Conservation (phyloP, 352 stramenopile species). For the Pythium diclinum region DNA sequence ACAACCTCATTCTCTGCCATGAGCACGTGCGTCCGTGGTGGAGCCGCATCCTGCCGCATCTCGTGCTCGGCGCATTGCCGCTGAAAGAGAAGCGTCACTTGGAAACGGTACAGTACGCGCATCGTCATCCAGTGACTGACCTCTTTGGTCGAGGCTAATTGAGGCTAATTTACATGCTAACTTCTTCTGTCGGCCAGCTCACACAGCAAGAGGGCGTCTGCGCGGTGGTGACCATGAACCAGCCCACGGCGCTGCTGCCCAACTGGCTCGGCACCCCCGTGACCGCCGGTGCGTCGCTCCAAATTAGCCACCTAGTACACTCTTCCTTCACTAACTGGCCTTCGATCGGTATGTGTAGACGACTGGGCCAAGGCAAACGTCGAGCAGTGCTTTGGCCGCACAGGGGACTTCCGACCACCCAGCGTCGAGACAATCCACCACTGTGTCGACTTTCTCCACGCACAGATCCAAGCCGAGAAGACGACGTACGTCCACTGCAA, state of each 20-base stretch:
- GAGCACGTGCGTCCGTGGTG: constrained; percentile 62
- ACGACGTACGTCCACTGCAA: constrained; percentile 85
- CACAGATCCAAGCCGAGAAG: constrained; percentile 49
- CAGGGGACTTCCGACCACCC: constrained; percentile 62
- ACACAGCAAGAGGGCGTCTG: constrained; percentile 50
- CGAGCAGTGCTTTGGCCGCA: constrained; percentile 60
- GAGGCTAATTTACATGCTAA: neutral
- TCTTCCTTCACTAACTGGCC: too few species aligned
- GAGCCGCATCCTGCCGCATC: constrained; percentile 54
- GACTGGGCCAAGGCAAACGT: constrained; percentile 53
- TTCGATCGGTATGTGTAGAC: constrained; percentile 19
- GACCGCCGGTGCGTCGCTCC: constrained; percentile 36
- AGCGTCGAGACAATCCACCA: constrained; percentile 57
- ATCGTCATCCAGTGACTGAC: neutral
- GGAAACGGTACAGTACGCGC: constrained; percentile 31
- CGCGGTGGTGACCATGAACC: constrained; percentile 80
- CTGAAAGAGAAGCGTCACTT: constrained; percentile 58
- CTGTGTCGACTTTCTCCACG: constrained; percentile 59
- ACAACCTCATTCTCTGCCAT: constrained; percentile 59
- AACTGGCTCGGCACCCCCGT: constrained; percentile 64
- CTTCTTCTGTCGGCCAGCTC: constrained; percentile 27
- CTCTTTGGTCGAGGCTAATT: neutral
- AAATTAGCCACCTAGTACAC: neutral
- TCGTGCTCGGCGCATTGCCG: constrained; percentile 71
- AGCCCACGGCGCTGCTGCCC: constrained; percentile 57